A percentile compares a stretch with the other conserved stretches of the same genome.
Evolutionary conservation across 768 basidiomycete genomes (phyloP).

Genomic region (Leccinum sublutescens): DNA sequence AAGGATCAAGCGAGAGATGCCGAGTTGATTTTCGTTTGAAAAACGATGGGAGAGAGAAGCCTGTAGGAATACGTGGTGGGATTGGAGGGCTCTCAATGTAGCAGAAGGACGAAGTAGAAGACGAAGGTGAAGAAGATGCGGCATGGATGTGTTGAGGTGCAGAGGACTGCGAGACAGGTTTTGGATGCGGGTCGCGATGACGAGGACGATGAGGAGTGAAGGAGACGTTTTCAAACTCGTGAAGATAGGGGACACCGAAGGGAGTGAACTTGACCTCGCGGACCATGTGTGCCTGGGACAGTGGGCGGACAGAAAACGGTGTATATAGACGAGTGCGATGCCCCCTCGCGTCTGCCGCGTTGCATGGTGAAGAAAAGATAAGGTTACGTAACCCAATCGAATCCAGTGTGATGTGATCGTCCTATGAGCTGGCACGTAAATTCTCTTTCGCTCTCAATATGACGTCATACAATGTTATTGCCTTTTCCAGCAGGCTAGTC

Average conservation of each 20-base stretch:
- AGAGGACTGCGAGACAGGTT: neutral
- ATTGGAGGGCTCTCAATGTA: slow-evolving; percentile 24
- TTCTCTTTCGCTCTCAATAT: neutral
- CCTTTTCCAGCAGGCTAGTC: slow-evolving; percentile 25
- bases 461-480: slow-evolving; percentile 31
- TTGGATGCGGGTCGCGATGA: neutral
- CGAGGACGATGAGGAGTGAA: slow-evolving; percentile 3
- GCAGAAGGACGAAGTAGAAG: slow-evolving; percentile 28
- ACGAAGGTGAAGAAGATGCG: slow-evolving; percentile 1
- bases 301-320: neutral
- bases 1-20: neutral
- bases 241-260: slow-evolving; percentile 29
- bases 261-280: slow-evolving; percentile 30
- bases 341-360: slow-evolving; percentile 8
- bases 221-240: slow-evolving; percentile 31
- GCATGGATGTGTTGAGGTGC: neutral
- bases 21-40: slow-evolving; percentile 24
- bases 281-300: slow-evolving; percentile 13
- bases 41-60: slow-evolving; percentile 20
- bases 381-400: slow-evolving; percentile 8
- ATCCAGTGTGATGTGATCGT: neutral
- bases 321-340: neutral
- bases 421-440: neutral
- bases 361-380: neutral
- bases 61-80: slow-evolving; percentile 8